Evolutionary conservation across 2,329 filamentous ascomycete genomes (phyloP).

Genomic region (Cercospora berteroae): DNA sequence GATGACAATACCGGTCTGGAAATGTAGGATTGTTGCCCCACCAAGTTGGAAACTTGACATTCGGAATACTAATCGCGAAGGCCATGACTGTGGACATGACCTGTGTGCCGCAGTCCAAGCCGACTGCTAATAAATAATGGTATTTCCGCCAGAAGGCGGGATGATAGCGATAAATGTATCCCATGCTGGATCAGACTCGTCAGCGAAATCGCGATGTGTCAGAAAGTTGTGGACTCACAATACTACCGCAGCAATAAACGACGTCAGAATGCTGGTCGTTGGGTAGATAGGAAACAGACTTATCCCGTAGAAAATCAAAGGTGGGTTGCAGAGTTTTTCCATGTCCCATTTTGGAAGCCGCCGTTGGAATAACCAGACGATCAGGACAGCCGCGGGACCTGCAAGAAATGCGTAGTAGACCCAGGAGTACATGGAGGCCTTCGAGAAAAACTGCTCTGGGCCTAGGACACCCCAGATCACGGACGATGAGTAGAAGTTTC

Average conservation of each 20-base stretch:
- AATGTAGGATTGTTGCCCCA: background rate
- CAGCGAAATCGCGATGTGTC: background rate
- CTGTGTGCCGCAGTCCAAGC: slow-evolving; percentile 16
- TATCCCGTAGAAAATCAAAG: slow-evolving; percentile 18
- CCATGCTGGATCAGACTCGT: slow-evolving; percentile 14
- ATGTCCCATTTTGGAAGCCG: slow-evolving; percentile 18
- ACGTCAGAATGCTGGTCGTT: slow-evolving; percentile 17
- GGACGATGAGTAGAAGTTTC: slow-evolving; percentile 25
- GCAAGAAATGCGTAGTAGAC: slow-evolving; percentile 22
- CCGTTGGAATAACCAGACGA: slow-evolving; percentile 17
- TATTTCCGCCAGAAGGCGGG: slow-evolving; percentile 22
- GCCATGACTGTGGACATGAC: slow-evolving; percentile 15
- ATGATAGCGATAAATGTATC: slow-evolving; percentile 19
- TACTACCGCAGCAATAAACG: slow-evolving; percentile 11
- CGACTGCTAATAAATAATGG: slow-evolving; percentile 18
- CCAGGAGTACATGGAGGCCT: slow-evolving; percentile 16
- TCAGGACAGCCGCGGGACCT: slow-evolving; percentile 16
- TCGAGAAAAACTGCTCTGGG: slow-evolving; percentile 27
- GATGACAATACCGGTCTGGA: background rate
- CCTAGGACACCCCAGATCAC: slow-evolving; percentile 42
- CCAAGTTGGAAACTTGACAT: slow-evolving; percentile 12
- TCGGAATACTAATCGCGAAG: slow-evolving; percentile 14
- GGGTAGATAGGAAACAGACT: slow-evolving; percentile 12
- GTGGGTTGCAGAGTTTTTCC: slow-evolving; percentile 17
- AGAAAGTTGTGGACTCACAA: slow-evolving; percentile 7